These are phyloP conservation scores for Cordyceps pruinosa DNA, from an alignment of 2,329 filamentous ascomycete species.

Conservation along the genomic window DNA sequence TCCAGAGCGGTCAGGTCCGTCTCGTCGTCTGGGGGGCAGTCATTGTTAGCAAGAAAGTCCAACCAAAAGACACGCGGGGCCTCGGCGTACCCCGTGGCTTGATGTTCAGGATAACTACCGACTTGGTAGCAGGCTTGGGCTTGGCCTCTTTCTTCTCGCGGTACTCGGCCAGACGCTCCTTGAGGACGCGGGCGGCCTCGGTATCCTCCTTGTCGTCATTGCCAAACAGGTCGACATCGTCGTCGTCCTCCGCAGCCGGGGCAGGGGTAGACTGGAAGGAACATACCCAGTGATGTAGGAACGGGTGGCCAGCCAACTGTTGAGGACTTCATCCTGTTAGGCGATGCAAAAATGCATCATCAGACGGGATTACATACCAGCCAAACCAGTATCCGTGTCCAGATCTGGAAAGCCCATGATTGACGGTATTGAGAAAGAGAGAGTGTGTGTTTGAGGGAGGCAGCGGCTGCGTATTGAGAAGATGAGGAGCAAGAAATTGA, in stretches of 20 bases:
- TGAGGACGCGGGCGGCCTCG: slow-evolving; percentile 75
- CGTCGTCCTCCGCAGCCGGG: slow-evolving; percentile 42
- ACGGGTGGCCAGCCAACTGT: slow-evolving; percentile 65
- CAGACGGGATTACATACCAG: slow-evolving; percentile 30
- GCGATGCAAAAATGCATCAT: not conserved
- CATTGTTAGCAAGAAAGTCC: not conserved
- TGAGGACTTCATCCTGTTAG: slow-evolving; percentile 46
- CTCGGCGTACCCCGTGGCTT: slow-evolving; percentile 97
- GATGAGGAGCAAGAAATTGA: no score
- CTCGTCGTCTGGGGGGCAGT: slow-evolving; percentile 66
- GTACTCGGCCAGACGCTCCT: slow-evolving; percentile 89
- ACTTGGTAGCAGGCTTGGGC: slow-evolving; percentile 88
- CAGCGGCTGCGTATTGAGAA: no score
- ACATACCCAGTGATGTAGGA: slow-evolving; percentile 80
- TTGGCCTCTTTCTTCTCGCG: slow-evolving; percentile 94
- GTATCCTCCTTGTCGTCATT: slow-evolving; percentile 89
- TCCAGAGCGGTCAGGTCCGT: slow-evolving; percentile 83
- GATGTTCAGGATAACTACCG: slow-evolving; percentile 87
- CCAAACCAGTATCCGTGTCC: slow-evolving; percentile 55
- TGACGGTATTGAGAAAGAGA: no score
- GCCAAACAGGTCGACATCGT: slow-evolving; percentile 89
- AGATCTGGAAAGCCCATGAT: slow-evolving; percentile 66
- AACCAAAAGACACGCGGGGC: not conserved
- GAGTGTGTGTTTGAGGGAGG: no score
- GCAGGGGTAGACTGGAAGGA: slow-evolving; percentile 66